phyloP scores from a whole-genome alignment of 2,329 filamentous ascomycete genomes.

The Dothistroma septosporum region DNA sequence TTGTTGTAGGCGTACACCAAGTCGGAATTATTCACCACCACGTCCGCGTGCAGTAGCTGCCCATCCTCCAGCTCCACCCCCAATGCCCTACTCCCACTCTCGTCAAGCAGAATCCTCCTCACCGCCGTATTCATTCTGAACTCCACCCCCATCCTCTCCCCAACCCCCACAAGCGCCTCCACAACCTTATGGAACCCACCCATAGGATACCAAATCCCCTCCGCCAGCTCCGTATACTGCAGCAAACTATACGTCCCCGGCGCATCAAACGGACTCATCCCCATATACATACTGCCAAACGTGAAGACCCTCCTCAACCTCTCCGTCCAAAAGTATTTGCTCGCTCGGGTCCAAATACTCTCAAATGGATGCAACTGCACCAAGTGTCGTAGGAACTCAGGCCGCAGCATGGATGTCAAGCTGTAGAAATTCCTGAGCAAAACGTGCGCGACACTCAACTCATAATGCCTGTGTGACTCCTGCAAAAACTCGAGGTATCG shows the following conservation, averaged over 20 bases:
- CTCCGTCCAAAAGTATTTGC: constrained; percentile 66
- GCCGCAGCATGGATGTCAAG: constrained; percentile 54
- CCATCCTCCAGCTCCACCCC: constrained; percentile 59
- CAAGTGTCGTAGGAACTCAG: constrained; percentile 56
- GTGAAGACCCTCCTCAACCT: constrained; percentile 67
- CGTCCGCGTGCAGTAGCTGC: constrained; percentile 57
- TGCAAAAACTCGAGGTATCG: constrained; percentile 64
- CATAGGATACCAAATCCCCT: constrained; percentile 71
- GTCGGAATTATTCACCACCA: constrained; percentile 69
- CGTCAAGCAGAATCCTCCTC: constrained; percentile 50
- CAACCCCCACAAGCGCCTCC: constrained; percentile 60
- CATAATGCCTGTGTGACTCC: constrained; percentile 67
- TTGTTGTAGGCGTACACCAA: constrained; percentile 71
- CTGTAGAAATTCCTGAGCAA: constrained; percentile 64
- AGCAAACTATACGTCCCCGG: constrained; percentile 69
- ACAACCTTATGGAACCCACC: constrained; percentile 65
- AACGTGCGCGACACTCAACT: constrained; percentile 62
- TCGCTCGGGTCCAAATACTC: constrained; percentile 62
- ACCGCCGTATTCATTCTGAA: constrained; percentile 60
- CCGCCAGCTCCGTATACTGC: constrained; percentile 70
- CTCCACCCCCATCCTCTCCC: constrained; percentile 57
- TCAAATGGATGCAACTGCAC: constrained; percentile 65
- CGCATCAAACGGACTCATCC: constrained; percentile 73
- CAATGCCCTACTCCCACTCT: constrained; percentile 50
- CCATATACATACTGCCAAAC: constrained; percentile 79